Evolutionary conservation across 306 rosid species (phyloP).

Genomic region (Gynostemma pentaphyllum): DNA sequence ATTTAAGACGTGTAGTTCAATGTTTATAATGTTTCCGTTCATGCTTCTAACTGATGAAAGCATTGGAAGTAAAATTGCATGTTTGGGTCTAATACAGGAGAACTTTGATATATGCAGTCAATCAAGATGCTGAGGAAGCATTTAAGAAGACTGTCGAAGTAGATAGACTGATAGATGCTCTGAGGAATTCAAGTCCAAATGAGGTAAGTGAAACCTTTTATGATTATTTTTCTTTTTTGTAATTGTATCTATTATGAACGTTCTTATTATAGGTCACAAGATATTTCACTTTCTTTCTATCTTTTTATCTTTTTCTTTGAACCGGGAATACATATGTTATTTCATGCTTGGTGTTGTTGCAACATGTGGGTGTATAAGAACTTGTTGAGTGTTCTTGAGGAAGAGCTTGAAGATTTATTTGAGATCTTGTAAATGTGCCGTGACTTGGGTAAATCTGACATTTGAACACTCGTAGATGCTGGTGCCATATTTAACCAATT

Average conservation of each 20-base stretch:
- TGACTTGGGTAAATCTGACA: background rate
- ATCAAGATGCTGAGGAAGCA: slow-evolving; percentile 79
- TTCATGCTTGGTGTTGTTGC: background rate
- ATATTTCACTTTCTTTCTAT: background rate
- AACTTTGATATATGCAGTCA: slow-evolving; percentile 89
- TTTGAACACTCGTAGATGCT: background rate
- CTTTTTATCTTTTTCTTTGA: background rate
- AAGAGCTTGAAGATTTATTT: background rate
- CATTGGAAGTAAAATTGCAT: slow-evolving; percentile 37
- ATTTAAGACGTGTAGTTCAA: background rate
- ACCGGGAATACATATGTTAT: background rate
- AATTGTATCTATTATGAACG: background rate
- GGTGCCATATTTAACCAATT: background rate
- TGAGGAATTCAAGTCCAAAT: slow-evolving; percentile 60
- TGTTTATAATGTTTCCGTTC: background rate
- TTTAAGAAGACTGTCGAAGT: slow-evolving; percentile 81
- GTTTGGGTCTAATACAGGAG: slow-evolving; percentile 84
- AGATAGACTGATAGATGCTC: slow-evolving; percentile 70
- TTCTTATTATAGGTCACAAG: background rate
- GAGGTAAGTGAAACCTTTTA: slow-evolving; percentile 28
- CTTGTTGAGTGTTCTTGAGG: background rate
- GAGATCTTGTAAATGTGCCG: background rate
- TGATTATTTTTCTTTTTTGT: background rate
- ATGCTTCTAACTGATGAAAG: slow-evolving; percentile 6
- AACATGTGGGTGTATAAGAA: background rate